Evolutionary conservation across 140 eudicot genomes (phyloP).

Genomic region (Bidens hawaiensis): DNA sequence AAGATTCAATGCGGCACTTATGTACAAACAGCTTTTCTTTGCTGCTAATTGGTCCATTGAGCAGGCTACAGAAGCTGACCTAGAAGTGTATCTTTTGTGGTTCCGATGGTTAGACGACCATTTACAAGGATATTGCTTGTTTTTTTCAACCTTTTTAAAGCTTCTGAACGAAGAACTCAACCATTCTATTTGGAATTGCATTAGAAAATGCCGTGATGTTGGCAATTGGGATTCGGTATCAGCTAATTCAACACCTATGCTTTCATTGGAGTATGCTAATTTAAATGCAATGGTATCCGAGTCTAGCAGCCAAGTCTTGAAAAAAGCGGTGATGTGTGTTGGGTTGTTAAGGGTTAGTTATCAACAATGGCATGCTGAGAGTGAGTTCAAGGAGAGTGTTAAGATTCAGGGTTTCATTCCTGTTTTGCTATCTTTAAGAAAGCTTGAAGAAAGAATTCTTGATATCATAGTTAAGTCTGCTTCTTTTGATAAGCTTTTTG

Average conservation of each 20-base stretch:
- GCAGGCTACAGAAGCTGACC: slow-evolving; percentile 69
- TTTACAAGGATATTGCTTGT: slow-evolving; percentile 41
- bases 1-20: slow-evolving; percentile 23
- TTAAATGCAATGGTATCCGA: slow-evolving; percentile 16
- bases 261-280: slow-evolving; percentile 50
- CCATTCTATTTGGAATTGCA: slow-evolving; percentile 71
- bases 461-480: slow-evolving; percentile 50
- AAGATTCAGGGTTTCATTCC: slow-evolving; percentile 38
- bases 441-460: slow-evolving; percentile 70
- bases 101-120: slow-evolving; percentile 58
- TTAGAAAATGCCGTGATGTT: slow-evolving; percentile 24
- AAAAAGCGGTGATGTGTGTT: slow-evolving; percentile 48
- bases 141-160: slow-evolving; percentile 36
- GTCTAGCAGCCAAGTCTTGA: slow-evolving; percentile 27
- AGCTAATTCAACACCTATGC: slow-evolving; percentile 43
- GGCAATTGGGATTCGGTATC: slow-evolving; percentile 18
- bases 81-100: slow-evolving; percentile 58
- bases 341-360: slow-evolving; percentile 60
- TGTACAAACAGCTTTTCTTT: slow-evolving; percentile 40
- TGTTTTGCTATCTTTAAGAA: slow-evolving; percentile 37
- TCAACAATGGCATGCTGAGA: slow-evolving; percentile 73
- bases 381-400: slow-evolving; percentile 20
- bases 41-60: slow-evolving; percentile 92
- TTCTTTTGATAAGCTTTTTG: slow-evolving; percentile 50
- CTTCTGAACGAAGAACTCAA: slow-evolving; percentile 46